These are phyloP conservation scores for Saccharomyces paradoxus DNA, from an alignment of 805 yeast species.

Conservation along the genomic window DNA sequence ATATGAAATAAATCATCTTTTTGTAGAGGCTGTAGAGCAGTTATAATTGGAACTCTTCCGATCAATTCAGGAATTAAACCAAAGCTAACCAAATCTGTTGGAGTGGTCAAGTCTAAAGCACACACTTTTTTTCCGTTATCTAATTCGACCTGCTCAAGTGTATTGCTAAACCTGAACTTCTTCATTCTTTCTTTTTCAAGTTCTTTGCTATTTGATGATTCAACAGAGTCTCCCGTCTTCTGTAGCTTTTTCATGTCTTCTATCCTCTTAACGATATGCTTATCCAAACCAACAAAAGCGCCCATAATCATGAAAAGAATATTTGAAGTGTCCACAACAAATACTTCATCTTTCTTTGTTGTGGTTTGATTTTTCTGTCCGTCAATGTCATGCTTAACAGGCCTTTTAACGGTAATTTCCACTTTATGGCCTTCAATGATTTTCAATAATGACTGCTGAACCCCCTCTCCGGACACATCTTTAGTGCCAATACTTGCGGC, in stretches of 20 bases:
- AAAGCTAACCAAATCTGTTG: conserved; percentile 42
- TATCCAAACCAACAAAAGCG: conserved; percentile 53
- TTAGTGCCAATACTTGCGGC: conserved; percentile 40
- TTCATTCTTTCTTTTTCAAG: conserved; percentile 6
- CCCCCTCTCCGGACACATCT: conserved; percentile 60
- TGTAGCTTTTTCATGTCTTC: conserved; percentile 19
- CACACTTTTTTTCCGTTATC: conserved; percentile 33
- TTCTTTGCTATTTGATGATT: conserved; percentile 1
- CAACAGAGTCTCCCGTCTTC: not conserved
- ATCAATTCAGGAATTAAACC: conserved; percentile 55
- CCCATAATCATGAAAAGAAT: conserved; percentile 52
- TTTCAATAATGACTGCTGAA: conserved; percentile 51
- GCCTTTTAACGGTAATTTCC: conserved; percentile 39
- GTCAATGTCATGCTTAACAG: conserved; percentile 26
- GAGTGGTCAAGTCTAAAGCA: conserved; percentile 40
- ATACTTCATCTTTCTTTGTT: conserved; percentile 36
- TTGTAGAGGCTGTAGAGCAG: conserved; percentile 41
- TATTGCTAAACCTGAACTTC: conserved; percentile 18
- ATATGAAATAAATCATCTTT: conserved; percentile 41
- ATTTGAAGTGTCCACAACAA: conserved; percentile 46
- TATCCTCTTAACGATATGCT: conserved; percentile 37
- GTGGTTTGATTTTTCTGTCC: conserved; percentile 27
- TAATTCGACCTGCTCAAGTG: conserved; percentile 32
- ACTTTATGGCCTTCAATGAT: conserved; percentile 50
- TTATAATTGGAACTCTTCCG: conserved; percentile 50